Evolutionary conservation across 2,329 filamentous ascomycete genomes (phyloP).

Genomic region (Xylaria polymorpha): DNA sequence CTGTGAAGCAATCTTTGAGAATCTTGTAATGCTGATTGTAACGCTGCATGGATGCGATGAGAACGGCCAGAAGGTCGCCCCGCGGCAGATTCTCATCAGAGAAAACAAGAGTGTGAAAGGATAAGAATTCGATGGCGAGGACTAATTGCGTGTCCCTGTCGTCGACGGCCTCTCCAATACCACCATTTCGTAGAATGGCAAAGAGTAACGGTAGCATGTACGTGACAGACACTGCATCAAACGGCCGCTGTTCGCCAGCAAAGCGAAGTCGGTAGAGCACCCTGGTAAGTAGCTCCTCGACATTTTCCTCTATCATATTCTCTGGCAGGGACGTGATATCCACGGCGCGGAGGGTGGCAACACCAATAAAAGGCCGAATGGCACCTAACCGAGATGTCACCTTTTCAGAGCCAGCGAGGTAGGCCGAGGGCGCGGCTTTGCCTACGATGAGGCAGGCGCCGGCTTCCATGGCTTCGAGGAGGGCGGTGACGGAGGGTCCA

Average conservation of each 20-base stretch:
- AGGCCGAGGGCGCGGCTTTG: slow-evolving; percentile 80
- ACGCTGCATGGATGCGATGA: slow-evolving; percentile 85
- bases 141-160: slow-evolving; percentile 91
- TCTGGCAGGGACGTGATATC: slow-evolving; percentile 78
- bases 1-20: slow-evolving; percentile 90
- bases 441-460: slow-evolving; percentile 86
- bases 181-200: slow-evolving; percentile 80
- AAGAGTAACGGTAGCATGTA: slow-evolving; percentile 89
- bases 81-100: slow-evolving; percentile 81
- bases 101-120: slow-evolving; percentile 87
- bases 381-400: slow-evolving; percentile 79
- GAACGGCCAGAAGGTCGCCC: slow-evolving; percentile 73
- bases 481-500: slow-evolving; percentile 77
- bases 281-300: slow-evolving; percentile 86
- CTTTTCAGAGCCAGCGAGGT: slow-evolving; percentile 81
- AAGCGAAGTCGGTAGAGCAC: slow-evolving; percentile 92
- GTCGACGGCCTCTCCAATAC: slow-evolving; percentile 77
- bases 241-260: slow-evolving; percentile 90
- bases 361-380: slow-evolving; percentile 84
- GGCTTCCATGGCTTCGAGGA: slow-evolving; percentile 80
- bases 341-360: slow-evolving; percentile 84
- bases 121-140: slow-evolving; percentile 86
- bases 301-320: slow-evolving; percentile 79
- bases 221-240: slow-evolving; percentile 87
- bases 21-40: slow-evolving; percentile 96